Evolutionary conservation across 257 asterid genomes (phyloP).

Genomic region (Leonotis leonurus): DNA sequence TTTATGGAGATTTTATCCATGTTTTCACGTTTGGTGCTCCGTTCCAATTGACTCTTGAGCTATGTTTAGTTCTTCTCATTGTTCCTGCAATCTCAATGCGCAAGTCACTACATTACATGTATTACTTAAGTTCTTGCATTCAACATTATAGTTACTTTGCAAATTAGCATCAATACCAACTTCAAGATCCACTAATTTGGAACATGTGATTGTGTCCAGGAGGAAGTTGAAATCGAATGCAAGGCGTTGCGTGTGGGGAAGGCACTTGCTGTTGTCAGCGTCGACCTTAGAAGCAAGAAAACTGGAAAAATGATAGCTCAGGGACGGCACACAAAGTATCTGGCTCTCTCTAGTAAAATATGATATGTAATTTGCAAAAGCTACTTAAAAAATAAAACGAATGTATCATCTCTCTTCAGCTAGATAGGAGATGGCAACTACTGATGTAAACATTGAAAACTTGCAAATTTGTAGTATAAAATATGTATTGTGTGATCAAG

Average conservation of each 20-base stretch:
- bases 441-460: background rate
- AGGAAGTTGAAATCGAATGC: conserved; percentile 73
- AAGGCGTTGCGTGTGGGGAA: conserved; percentile 68
- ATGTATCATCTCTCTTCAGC: background rate
- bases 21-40: no score
- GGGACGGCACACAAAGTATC: conserved; percentile 79
- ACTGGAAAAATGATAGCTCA: conserved; percentile 68
- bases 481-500: background rate
- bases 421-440: background rate
- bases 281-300: conserved; percentile 59
- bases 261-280: conserved; percentile 64
- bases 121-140: background rate
- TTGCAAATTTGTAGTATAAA: background rate
- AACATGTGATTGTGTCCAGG: conserved; percentile 34
- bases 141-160: background rate
- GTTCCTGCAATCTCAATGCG: background rate
- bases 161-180: background rate
- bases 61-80: background rate
- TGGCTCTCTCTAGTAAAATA: conserved; percentile 50
- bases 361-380: conserved; percentile 18
- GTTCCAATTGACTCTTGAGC: background rate
- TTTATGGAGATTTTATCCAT: background rate
- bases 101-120: background rate
- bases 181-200: background rate
- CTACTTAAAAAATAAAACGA: background rate